phyloP scores from a whole-genome alignment of 2,329 filamentous ascomycete species.

The Colletotrichum cereale region DNA sequence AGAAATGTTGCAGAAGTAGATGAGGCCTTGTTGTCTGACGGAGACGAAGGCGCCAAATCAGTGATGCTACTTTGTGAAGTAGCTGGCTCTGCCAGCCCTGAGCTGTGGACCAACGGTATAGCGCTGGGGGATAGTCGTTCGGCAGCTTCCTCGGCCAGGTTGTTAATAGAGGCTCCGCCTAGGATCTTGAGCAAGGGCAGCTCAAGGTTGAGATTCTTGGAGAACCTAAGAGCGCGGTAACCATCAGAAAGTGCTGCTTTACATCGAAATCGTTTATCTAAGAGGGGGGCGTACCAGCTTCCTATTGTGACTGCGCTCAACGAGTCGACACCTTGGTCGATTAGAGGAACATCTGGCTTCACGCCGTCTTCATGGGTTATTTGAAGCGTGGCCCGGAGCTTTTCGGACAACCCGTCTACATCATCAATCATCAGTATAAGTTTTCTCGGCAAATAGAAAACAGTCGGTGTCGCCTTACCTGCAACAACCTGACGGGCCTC shows the following conservation, averaged over 20 bases:
- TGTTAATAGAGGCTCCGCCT: conserved; percentile 46
- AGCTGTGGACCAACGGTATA: not conserved
- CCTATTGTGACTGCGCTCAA: conserved; percentile 10
- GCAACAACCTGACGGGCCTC: conserved; percentile 4
- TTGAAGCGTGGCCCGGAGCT: conserved; percentile 12
- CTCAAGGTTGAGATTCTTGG: conserved; percentile 57
- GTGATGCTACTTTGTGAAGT: not conserved
- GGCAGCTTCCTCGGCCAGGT: conserved; percentile 30
- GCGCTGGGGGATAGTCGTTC: conserved; percentile 3
- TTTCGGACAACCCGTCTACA: conserved; percentile 1
- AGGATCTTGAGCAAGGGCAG: conserved; percentile 60
- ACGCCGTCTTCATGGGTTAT: conserved; percentile 6
- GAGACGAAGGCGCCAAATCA: not conserved
- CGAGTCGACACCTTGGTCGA: conserved; percentile 22
- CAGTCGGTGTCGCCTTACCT: not conserved
- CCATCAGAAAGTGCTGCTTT: not conserved
- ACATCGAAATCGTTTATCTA: not conserved
- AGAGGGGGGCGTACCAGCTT: not conserved
- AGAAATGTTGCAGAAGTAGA: not conserved
- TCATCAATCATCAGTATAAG: not conserved
- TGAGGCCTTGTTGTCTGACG: not conserved
- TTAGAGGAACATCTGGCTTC: conserved; percentile 1
- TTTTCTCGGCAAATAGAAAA: not conserved
- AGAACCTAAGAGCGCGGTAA: conserved; percentile 48
- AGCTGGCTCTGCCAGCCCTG: not conserved